phyloP scores from a whole-genome alignment of 2,329 filamentous ascomycete species.

The Pseudocercospora ulei region DNA sequence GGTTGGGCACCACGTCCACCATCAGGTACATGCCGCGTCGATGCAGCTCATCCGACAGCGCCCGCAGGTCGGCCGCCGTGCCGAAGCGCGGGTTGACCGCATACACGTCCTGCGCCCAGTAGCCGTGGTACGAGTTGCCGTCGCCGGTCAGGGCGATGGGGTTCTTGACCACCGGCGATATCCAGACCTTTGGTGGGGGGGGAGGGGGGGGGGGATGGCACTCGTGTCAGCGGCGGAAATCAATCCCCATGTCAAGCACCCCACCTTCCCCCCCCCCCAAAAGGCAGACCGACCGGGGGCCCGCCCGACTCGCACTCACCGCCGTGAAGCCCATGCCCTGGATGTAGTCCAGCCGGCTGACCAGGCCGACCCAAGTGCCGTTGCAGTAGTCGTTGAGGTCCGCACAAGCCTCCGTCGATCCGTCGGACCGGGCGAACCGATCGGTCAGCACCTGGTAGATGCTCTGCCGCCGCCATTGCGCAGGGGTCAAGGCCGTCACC shows the following conservation, averaged over 20 bases:
- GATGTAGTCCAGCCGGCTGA: slow-evolving; percentile 42
- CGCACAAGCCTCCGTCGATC: slow-evolving; percentile 41
- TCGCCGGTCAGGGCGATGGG: slow-evolving; percentile 33
- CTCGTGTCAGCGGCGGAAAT: too few species aligned
- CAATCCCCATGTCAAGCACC: too few species aligned
- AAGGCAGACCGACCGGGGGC: too few species aligned
- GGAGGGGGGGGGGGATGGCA: slow-evolving; percentile 1
- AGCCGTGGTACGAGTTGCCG: slow-evolving; percentile 42
- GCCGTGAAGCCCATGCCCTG: slow-evolving; percentile 44
- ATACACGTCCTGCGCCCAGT: slow-evolving; percentile 42
- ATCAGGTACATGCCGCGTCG: slow-evolving; percentile 36
- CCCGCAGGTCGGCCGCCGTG: slow-evolving; percentile 38
- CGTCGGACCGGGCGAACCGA: slow-evolving; percentile 45
- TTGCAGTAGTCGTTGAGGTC: slow-evolving; percentile 40
- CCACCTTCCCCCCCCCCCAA: too few species aligned
- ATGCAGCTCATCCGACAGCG: slow-evolving; percentile 40
- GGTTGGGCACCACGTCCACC: slow-evolving; percentile 39
- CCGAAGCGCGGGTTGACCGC: slow-evolving; percentile 42
- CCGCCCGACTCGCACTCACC: too few species aligned
- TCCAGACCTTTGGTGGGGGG: slow-evolving; percentile 26
- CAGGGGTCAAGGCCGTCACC: slow-evolving; percentile 12
- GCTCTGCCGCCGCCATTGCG: slow-evolving; percentile 40
- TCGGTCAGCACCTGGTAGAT: slow-evolving; percentile 54
- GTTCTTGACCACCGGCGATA: slow-evolving; percentile 39
- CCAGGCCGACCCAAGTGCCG: slow-evolving; percentile 42